Evolutionary conservation across 2,329 filamentous ascomycete genomes (phyloP).

Genomic region (Talaromyces sp.): DNA sequence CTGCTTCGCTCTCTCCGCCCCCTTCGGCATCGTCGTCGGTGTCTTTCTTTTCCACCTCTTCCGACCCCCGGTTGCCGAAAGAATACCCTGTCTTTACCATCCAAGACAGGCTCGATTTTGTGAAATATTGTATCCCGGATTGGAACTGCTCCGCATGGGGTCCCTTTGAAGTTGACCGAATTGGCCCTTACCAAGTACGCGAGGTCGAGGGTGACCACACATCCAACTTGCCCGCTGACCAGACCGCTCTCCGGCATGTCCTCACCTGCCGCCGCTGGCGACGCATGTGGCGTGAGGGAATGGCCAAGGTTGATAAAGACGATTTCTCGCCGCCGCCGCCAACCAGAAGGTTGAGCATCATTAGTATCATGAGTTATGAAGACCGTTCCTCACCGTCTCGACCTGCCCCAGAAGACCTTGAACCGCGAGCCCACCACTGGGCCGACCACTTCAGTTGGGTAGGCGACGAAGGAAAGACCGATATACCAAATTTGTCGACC

Average conservation of each 20-base stretch:
- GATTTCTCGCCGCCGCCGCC: background rate
- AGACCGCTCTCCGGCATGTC: conserved; percentile 17
- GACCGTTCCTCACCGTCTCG: background rate
- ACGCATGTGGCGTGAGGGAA: conserved; percentile 21
- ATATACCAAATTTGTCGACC: background rate
- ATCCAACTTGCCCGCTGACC: background rate
- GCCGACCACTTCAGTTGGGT: background rate
- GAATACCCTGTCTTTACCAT: conserved; percentile 11
- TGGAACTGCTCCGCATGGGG: conserved; percentile 8
- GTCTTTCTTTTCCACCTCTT: background rate
- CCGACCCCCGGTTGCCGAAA: background rate
- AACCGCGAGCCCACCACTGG: background rate
- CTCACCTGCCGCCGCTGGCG: conserved; percentile 22
- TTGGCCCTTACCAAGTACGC: conserved; percentile 9
- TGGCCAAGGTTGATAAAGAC: conserved; percentile 2
- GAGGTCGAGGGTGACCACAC: background rate
- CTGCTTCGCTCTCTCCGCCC: background rate
- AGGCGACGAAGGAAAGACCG: background rate
- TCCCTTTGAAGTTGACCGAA: conserved; percentile 2
- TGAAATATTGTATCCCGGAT: conserved; percentile 28
- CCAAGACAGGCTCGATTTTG: conserved; percentile 23
- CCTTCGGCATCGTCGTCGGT: background rate
- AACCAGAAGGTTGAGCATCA: conserved; percentile 9
- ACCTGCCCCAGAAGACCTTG: background rate
- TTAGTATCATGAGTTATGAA: conserved; percentile 12